A percentile compares a stretch with the other conserved stretches of the same genome.
Conservation (phyloP, 2,329 filamentous ascomycete species). For the Rhexocercosporidium sp. region DNA sequence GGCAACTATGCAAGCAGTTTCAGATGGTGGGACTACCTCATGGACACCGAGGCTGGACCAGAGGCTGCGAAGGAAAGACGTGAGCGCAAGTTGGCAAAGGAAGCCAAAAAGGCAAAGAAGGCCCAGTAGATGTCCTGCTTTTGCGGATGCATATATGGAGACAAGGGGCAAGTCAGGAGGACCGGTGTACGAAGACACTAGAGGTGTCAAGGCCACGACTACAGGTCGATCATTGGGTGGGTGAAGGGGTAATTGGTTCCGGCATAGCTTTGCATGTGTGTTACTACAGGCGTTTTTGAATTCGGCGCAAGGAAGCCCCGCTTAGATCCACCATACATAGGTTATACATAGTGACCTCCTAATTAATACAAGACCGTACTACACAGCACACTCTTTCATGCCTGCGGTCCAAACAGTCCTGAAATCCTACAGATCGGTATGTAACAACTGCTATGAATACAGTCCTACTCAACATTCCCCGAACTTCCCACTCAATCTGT, state of each 20-base stretch:
- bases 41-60: conserved; percentile 91
- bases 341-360: conserved; percentile 13
- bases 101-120: conserved; percentile 74
- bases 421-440: background rate
- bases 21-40: conserved; percentile 96
- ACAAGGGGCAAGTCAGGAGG: background rate
- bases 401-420: background rate
- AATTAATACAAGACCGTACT: conserved; percentile 25
- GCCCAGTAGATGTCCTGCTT: conserved; percentile 30
- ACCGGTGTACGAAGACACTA: background rate
- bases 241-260: conserved; percentile 11
- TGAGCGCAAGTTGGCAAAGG: conserved; percentile 72
- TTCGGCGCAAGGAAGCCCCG: conserved; percentile 21
- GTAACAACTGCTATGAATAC: no score
- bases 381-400: background rate
- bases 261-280: conserved; percentile 11
- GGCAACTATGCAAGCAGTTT: conserved; percentile 98
- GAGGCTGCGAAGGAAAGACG: conserved; percentile 85
- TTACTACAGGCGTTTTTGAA: conserved; percentile 24
- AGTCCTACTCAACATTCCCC: background rate
- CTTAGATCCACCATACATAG: conserved; percentile 22
- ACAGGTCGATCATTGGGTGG: conserved; percentile 1
- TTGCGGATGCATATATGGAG: conserved; percentile 26
- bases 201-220: background rate
- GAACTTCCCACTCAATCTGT: background rate